A percentile compares a stretch with the other conserved stretches of the same genome.
phyloP scores from a whole-genome alignment of 2,329 filamentous ascomycete genomes.

The Pseudogymnoascus verrucosus region DNA sequence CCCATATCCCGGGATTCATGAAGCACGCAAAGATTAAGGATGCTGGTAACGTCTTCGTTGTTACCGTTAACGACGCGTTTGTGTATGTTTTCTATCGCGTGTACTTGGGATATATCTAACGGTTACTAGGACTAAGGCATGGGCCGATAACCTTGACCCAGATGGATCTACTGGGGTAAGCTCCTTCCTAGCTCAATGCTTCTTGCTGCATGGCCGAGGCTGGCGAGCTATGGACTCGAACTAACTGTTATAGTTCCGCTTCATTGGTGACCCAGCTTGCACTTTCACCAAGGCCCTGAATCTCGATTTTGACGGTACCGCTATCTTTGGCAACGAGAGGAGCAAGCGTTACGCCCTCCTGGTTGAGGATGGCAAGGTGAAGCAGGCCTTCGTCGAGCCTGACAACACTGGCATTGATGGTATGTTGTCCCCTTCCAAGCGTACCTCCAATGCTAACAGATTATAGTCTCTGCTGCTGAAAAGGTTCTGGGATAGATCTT shows the following conservation, averaged over 20 bases:
- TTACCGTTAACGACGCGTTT: conserved; percentile 90
- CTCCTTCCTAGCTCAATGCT: conserved; percentile 18
- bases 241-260: conserved; percentile 59
- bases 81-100: conserved; percentile 52
- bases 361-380: conserved; percentile 77
- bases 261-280: conserved; percentile 73
- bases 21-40: conserved; percentile 68
- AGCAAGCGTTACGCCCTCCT: conserved; percentile 85
- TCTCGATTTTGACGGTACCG: conserved; percentile 68
- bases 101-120: not conserved
- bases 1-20: conserved; percentile 82
- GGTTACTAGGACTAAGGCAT: conserved; percentile 71
- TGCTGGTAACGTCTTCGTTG: conserved; percentile 78
- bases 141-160: conserved; percentile 72
- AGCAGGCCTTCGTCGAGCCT: conserved; percentile 72
- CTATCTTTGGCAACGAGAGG: conserved; percentile 73
- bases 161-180: conserved; percentile 66
- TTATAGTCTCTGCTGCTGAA: conserved; percentile 39
- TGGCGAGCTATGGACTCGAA: conserved; percentile 5
- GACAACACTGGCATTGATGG: conserved; percentile 75
- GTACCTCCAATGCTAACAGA: conserved; percentile 11
- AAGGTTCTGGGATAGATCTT: conserved; percentile 35
- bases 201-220: not conserved
- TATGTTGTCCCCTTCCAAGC: not conserved
- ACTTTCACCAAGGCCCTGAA: conserved; percentile 79